Base-by-base conservation (phyloP, 768 basidiomycete species). In the Ephemerocybe angulata region DNA sequence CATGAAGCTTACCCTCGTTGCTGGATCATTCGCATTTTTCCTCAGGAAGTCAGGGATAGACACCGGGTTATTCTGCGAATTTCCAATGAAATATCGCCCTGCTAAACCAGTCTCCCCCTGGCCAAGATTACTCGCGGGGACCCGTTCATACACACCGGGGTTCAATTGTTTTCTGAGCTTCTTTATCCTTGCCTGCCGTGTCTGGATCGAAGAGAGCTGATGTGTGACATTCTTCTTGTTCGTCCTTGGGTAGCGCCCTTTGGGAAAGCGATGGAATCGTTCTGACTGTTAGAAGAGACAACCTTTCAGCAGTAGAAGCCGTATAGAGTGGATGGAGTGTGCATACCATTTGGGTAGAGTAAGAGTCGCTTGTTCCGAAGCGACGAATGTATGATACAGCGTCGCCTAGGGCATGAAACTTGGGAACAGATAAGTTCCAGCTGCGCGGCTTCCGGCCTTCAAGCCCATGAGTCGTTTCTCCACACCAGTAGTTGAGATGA, bases 271-370 rank as follows among this genome's bases (percentile, higher is more conserved):
- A 33, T 50, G 48, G 29, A 31, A 50, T 3, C 17, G 30, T 35
- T 50, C 48, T 8, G 48, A 33, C 48, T 50, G 29, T n/a, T n/a
- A n/a, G 13, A 30, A 33, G 11, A 4, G 7, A 11, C 41, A 24
- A 8, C 41, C 7, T 13, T 7, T 47, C 22, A 8, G 48, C 21
- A 31, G 4, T 12, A 12, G 12, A 50, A 10, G 25, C 15, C 15
- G 3, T 28, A 3, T 4, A 12, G 5, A 5, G 12, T 21, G n/a
- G 19, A 22, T 19, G 13, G 6, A 17, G 13, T 12, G 22, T 8
- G 58, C 67, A 24, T 52, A 78, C 76, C 35, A 71, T 47, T 62
- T 43, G 22, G 58, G 62, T 67, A 66, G 43, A 58, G 41, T 5
- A 41, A 8, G 46, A 49, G 28, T 55, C 46, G 3, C 47, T 49